A percentile compares a stretch with the other conserved stretches of the same genome.
Conservation (phyloP, 83 land plant genomes). For the Diphasiastrum complanatum region DNA sequence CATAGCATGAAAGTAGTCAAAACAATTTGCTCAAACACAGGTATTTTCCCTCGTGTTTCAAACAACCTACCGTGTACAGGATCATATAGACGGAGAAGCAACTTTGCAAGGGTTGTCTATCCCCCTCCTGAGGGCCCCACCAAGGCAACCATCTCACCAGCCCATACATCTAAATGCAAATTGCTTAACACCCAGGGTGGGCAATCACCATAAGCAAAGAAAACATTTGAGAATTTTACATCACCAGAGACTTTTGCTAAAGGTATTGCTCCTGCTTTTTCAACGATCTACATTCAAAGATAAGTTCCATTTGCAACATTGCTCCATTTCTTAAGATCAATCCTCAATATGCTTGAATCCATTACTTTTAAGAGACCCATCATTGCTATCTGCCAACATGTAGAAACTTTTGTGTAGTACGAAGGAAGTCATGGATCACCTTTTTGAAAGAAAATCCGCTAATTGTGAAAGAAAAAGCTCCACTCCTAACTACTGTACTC, state of each 20-base stretch:
- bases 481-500: too few species aligned
- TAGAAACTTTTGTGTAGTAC: too few species aligned
- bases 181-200: slow-evolving; percentile 46
- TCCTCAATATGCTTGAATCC: too few species aligned
- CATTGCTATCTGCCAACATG: too few species aligned
- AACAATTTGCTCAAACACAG: too few species aligned
- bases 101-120: slow-evolving; percentile 72
- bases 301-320: background rate
- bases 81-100: slow-evolving; percentile 89
- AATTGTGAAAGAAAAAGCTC: too few species aligned
- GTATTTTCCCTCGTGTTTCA: too few species aligned
- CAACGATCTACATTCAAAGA: slow-evolving; percentile 43
- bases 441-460: too few species aligned
- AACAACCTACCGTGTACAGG: slow-evolving; percentile 51
- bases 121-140: slow-evolving; percentile 96
- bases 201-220: slow-evolving; percentile 55
- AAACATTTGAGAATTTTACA: slow-evolving; percentile 52
- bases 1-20: too few species aligned
- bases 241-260: slow-evolving; percentile 51
- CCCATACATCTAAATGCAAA: slow-evolving; percentile 55
- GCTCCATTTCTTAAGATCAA: too few species aligned
- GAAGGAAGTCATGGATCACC: too few species aligned
- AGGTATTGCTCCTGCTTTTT: slow-evolving; percentile 41
- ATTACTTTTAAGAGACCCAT: too few species aligned
- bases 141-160: slow-evolving; percentile 84